Evolutionary conservation across 2,329 filamentous ascomycete species (phyloP).

Genomic region (Sclerotiophoma versabilis): DNA sequence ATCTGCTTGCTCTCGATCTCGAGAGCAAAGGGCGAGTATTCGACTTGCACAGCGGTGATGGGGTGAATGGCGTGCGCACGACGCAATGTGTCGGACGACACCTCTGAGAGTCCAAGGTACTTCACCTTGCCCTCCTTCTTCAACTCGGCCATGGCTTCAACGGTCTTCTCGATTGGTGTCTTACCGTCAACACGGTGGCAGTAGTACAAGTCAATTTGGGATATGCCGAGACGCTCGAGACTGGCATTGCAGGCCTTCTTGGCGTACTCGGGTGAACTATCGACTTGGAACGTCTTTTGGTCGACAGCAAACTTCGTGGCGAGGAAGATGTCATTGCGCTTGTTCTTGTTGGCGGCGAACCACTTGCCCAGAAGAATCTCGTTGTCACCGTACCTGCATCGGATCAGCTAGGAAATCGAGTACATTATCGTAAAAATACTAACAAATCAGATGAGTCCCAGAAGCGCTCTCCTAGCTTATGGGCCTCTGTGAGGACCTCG

Average conservation of each 20-base stretch:
- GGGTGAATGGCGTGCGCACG: slow-evolving; percentile 57
- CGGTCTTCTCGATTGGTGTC: slow-evolving; percentile 58
- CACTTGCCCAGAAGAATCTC: slow-evolving; percentile 46
- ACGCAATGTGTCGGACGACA: slow-evolving; percentile 55
- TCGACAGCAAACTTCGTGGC: slow-evolving; percentile 49
- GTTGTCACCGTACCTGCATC: slow-evolving; percentile 37
- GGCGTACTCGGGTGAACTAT: slow-evolving; percentile 52
- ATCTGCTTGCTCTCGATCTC: slow-evolving; percentile 54
- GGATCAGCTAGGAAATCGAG: neutral
- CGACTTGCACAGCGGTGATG: slow-evolving; percentile 59
- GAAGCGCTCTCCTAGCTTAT: slow-evolving; percentile 57
- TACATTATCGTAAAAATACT: neutral
- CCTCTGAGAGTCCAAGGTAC: slow-evolving; percentile 57
- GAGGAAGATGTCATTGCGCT: slow-evolving; percentile 57
- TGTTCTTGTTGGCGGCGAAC: slow-evolving; percentile 48
- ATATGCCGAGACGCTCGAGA: slow-evolving; percentile 50
- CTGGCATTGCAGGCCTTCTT: slow-evolving; percentile 50
- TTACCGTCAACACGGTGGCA: slow-evolving; percentile 53
- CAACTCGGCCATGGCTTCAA: slow-evolving; percentile 62
- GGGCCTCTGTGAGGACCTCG: slow-evolving; percentile 59
- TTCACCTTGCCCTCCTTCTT: slow-evolving; percentile 62
- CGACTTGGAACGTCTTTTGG: slow-evolving; percentile 53
- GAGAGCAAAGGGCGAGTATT: slow-evolving; percentile 59
- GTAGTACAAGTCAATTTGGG: slow-evolving; percentile 57
- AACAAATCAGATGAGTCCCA: slow-evolving; percentile 40